These are phyloP conservation scores for Scheffersomyces cryptocercus DNA, from an alignment of 1,139 yeast species.

Conservation along the genomic window DNA sequence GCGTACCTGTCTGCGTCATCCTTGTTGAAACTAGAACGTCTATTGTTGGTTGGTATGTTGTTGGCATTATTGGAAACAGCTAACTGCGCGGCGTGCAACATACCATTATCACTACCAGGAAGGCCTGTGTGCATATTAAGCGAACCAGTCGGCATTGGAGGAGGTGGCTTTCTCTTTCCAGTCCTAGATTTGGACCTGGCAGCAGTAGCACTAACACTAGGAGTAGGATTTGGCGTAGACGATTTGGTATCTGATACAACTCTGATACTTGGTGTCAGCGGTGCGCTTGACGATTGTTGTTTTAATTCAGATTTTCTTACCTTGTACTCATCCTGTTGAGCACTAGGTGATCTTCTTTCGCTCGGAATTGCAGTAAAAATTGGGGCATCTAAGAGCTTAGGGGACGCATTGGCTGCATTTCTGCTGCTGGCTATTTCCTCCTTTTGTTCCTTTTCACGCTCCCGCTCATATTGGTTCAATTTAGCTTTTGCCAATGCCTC, in stretches of 20 bases:
- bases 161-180: constrained; percentile 39
- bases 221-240: too few species aligned
- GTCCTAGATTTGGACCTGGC: constrained; percentile 13
- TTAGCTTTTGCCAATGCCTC: constrained; percentile 53
- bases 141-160: constrained; percentile 25
- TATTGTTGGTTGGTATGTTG: constrained; percentile 22
- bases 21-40: constrained; percentile 42
- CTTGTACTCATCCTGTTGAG: neutral
- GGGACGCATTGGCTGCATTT: constrained; percentile 1
- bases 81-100: constrained; percentile 45
- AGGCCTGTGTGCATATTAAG: constrained; percentile 40
- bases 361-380: neutral
- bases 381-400: constrained; percentile 9
- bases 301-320: neutral
- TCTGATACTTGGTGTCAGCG: constrained; percentile 5
- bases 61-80: constrained; percentile 43
- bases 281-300: constrained; percentile 1
- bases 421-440: neutral
- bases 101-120: constrained; percentile 26
- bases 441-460: neutral
- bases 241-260: neutral
- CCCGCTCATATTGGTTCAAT: constrained; percentile 46
- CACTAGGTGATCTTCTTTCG: neutral
- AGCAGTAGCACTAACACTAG: constrained; percentile 6
- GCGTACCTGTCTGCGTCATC: constrained; percentile 17